Evolutionary conservation across 495 filamentous ascomycete genomes (phyloP).

Genomic region (Xylaria cubensis): DNA sequence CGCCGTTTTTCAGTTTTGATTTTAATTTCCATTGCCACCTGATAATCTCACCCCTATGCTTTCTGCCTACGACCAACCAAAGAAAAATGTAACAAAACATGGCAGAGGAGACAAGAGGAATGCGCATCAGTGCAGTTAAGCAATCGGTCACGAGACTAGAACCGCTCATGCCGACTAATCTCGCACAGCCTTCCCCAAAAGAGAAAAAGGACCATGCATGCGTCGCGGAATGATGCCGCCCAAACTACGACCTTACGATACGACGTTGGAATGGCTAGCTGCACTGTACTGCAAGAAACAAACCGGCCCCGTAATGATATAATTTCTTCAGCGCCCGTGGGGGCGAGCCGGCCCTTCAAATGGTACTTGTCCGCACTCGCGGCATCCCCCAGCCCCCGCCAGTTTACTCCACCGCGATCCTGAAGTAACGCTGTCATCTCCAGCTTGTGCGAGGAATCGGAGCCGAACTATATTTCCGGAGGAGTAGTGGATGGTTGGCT

Average conservation of each 20-base stretch:
- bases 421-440: constrained; percentile 12
- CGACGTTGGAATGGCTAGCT: background rate
- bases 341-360: background rate
- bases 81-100: background rate
- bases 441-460: background rate
- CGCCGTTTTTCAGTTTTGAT: background rate
- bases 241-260: background rate
- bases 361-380: background rate
- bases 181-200: constrained; percentile 4
- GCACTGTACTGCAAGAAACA: background rate
- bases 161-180: background rate
- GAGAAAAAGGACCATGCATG: constrained; percentile 1
- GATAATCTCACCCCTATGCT: background rate
- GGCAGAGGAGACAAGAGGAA: background rate
- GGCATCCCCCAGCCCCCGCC: constrained; percentile 1
- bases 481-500: background rate
- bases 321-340: background rate
- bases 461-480: background rate
- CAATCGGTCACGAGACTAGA: background rate
- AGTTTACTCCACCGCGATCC: background rate
- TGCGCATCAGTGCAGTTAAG: too few relatives aligned
- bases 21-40: background rate
- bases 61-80: background rate
- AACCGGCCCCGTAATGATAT: background rate
- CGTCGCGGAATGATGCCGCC: background rate